Evolutionary conservation across 495 filamentous ascomycete genomes (phyloP), one percentile per base, ranked within the genome.

Genomic region (Tetracladium marchalianum): DNA sequence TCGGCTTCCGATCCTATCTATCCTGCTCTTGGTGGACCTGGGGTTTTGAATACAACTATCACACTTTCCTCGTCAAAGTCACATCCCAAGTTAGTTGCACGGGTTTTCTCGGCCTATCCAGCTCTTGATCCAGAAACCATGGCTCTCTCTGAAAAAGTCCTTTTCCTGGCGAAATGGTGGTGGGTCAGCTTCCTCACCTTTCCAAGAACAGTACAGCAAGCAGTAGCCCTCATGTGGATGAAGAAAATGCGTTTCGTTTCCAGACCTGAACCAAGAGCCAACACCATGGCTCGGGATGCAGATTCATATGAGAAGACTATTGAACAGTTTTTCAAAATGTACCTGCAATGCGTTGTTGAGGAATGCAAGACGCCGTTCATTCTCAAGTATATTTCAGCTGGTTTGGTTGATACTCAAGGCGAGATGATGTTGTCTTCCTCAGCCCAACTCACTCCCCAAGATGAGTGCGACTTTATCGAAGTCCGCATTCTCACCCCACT

Each of bases 131-230:
- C 79, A 0, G 45, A 41, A 1, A 49, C 50, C 11, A 60, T 78
- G 48, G 62, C 60, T 1, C n/a, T 50, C 5, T 55, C 58, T 42
- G 54, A 69, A 9, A 70, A 66, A 38, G 43, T 63, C 13, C 56
- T 32, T 27, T 82, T 84, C 52, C 52, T 83, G 7, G 39, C 57
- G 11, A 51, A 58, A 11, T 84, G 80, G 73, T 74, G 71, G 63
- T 83, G 77, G 78, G 72, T 78, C 13, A 75, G 78, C 4, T 64
- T 85, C 11, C 61, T 73, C 6, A 81, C 81, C 0, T 76, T 78
- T 45, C 78, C 79, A 5, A 63, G 80, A 27, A 84, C 82, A 35
- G 53, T 78, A 7, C 66, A 63, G 47, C 66, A 84, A 61, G 80
- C 80, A 4, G 59, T 43, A 1, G 62, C 58, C 22, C 62, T 84